Evolutionary conservation across 2,329 filamentous ascomycete genomes (phyloP), one percentile per base, ranked within the genome.

Genomic region (Alternaria sp.): DNA sequence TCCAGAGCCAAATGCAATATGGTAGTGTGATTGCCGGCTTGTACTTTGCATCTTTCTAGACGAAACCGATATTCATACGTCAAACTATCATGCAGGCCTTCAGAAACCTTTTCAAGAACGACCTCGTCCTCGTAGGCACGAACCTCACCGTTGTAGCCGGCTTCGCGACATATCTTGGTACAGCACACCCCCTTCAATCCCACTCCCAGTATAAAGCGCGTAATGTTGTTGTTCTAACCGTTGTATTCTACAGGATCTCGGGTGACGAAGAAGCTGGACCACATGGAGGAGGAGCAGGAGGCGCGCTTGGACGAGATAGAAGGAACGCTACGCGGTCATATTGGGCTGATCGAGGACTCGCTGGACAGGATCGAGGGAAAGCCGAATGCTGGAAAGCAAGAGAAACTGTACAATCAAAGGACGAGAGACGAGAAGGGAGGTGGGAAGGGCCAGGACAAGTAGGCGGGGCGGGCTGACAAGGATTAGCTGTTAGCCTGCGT

Each of bases 231-330:
- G 8, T n/a, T 25, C 20, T n/a, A 15, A 53, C 28, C 7, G 11
- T 14, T n/a, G 7, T 7, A 8, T n/a, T 6, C 3, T 30, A 37
- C 26, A 62, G 63, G 63, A 25, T 65, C 63, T 3, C 53, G 63
- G 8, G 60, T 65, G 25, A 60, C 63, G 43, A 65, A 56, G 55
- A 63, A 60, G 25, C 20, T 82, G 59, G 72, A 80, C 20, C 79
- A 79, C 65, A 83, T 82, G 60, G 75, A 82, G 4, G 78, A 84
- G 70, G 82, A 84, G 62, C 79, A 82, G 55, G 83, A 84, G 71
- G 82, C 83, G 14, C 77, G 82, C 12, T 75, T 83, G 69, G 82
- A 84, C 56, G 82, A 84, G 64, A 74, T 84, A 14, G 83, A 84
- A 64, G 82, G 82, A 11, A 84, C 82, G 7, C 64, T 84, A 28